These are phyloP conservation scores for Leucosporidium yakuticum DNA, from an alignment of 768 basidiomycete species.

Conservation along the genomic window DNA sequence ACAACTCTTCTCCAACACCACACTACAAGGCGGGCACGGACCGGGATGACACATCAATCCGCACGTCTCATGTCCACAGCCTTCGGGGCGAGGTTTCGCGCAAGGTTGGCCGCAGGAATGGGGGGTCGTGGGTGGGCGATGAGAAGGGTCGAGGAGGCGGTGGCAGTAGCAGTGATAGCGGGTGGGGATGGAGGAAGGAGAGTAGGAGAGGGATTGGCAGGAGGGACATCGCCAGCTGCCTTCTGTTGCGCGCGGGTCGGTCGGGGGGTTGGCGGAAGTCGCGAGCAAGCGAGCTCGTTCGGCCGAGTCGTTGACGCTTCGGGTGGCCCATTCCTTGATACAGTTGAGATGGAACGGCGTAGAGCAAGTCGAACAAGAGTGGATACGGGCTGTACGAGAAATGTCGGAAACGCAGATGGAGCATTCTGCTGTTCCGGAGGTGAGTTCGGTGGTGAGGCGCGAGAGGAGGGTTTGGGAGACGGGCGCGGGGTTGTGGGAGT, in stretches of 20 bases:
- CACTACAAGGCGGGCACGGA: slow-evolving; percentile 87
- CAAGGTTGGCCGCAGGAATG: slow-evolving; percentile 65
- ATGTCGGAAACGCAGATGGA: slow-evolving; percentile 68
- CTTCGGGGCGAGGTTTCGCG: slow-evolving; percentile 42
- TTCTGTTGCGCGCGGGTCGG: slow-evolving; percentile 44
- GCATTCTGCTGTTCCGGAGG: slow-evolving; percentile 62
- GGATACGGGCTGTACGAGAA: slow-evolving; percentile 69
- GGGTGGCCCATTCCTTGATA: slow-evolving; percentile 77
- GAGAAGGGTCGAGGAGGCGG: slow-evolving; percentile 64
- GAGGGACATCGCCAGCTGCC: slow-evolving; percentile 93
- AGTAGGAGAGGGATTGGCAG: slow-evolving; percentile 61
- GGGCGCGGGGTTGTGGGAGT: slow-evolving; percentile 42
- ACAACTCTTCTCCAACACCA: slow-evolving; percentile 70
- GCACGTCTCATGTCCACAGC: slow-evolving; percentile 69
- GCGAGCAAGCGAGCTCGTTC: slow-evolving; percentile 28
- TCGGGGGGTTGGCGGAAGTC: slow-evolving; percentile 48
- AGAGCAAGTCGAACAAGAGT: slow-evolving; percentile 85
- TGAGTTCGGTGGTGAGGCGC: slow-evolving; percentile 63
- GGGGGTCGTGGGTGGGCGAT: slow-evolving; percentile 58
- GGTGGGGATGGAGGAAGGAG: slow-evolving; percentile 22
- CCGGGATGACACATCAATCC: slow-evolving; percentile 79
- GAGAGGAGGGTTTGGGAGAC: slow-evolving; percentile 72
- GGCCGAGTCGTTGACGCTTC: slow-evolving; percentile 48
- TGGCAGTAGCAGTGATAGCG: slow-evolving; percentile 74
- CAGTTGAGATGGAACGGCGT: slow-evolving; percentile 86